phyloP scores from a whole-genome alignment of 805 yeast genomes.

The Groenewaldozyma tartarivorans region DNA sequence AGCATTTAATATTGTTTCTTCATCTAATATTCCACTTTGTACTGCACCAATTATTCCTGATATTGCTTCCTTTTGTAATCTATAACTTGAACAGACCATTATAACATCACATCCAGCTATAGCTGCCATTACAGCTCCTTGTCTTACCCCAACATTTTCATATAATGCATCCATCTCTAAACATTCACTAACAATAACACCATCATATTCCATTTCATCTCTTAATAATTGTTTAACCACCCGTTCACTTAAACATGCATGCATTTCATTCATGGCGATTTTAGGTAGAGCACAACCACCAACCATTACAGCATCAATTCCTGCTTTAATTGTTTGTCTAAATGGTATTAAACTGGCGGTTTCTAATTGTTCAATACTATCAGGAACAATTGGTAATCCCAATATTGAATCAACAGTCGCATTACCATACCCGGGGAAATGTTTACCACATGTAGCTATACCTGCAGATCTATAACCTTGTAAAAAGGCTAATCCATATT shows the following conservation, averaged over 20 bases:
- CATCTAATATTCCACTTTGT: slow-evolving; percentile 27
- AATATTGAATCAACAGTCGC: slow-evolving; percentile 48
- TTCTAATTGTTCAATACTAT: slow-evolving; percentile 43
- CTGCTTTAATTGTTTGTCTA: slow-evolving; percentile 34
- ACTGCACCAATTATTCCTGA: slow-evolving; percentile 32
- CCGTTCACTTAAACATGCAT: slow-evolving; percentile 51
- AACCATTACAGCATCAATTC: slow-evolving; percentile 47
- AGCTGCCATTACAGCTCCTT: slow-evolving; percentile 53
- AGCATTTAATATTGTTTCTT: slow-evolving; percentile 32
- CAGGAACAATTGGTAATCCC: slow-evolving; percentile 51
- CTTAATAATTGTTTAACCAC: slow-evolving; percentile 43
- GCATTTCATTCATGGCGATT: slow-evolving; percentile 49
- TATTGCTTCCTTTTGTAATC: slow-evolving; percentile 48
- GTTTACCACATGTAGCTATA: slow-evolving; percentile 47
- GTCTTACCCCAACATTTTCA: slow-evolving; percentile 57
- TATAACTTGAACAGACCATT: slow-evolving; percentile 48
- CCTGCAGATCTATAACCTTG: slow-evolving; percentile 48
- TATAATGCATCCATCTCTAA: slow-evolving; percentile 54
- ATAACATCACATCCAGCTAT: slow-evolving; percentile 58
- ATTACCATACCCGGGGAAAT: slow-evolving; percentile 59
- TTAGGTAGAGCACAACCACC: slow-evolving; percentile 61
- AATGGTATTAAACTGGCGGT: slow-evolving; percentile 44
- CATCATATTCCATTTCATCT: slow-evolving; percentile 42
- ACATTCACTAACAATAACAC: slow-evolving; percentile 51
- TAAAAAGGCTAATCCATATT: slow-evolving; percentile 43